Evolutionary conservation across 495 filamentous ascomycete genomes (phyloP).

Genomic region (Xylaria telfairii): DNA sequence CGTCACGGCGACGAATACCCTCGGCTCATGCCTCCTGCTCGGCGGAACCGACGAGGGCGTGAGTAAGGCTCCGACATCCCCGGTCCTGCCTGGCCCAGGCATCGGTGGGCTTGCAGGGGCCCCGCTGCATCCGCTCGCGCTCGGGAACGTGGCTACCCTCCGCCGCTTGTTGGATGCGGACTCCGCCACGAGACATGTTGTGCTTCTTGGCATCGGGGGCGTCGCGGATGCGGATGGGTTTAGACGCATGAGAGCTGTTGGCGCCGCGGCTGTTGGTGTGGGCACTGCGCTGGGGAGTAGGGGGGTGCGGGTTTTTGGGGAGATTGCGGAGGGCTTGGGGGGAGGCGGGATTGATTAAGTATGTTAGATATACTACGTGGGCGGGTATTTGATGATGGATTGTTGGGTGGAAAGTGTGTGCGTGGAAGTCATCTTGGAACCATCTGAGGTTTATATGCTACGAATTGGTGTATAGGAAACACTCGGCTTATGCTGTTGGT

Average conservation of each 20-base stretch:
- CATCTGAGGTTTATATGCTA: too few species aligned
- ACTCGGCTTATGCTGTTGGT: too few species aligned
- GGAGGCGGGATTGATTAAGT: conserved; percentile 4
- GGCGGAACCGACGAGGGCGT: conserved; percentile 13
- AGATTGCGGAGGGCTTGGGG: conserved; percentile 49
- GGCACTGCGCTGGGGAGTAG: conserved; percentile 68
- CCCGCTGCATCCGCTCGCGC: conserved; percentile 71
- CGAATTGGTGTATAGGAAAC: too few species aligned
- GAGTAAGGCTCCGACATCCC: conserved; percentile 17
- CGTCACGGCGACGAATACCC: conserved; percentile 74
- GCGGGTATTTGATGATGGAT: too few species aligned
- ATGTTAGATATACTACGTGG: too few species aligned
- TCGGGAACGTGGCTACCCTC: conserved; percentile 72
- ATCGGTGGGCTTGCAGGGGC: conserved; percentile 72
- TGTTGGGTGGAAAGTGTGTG: too few species aligned
- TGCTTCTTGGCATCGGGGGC: conserved; percentile 71
- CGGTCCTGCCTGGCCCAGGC: conserved; percentile 54
- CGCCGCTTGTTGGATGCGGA: conserved; percentile 58
- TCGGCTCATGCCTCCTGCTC: conserved; percentile 68
- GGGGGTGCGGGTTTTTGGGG: conserved; percentile 64
- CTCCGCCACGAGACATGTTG: conserved; percentile 44
- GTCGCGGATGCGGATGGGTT: conserved; percentile 65
- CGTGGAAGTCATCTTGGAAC: too few species aligned
- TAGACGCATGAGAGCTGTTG: conserved; percentile 65
- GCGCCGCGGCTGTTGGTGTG: conserved; percentile 66